phyloP scores from a whole-genome alignment of 345 rosid species.

The Hirschfeldia incana region DNA sequence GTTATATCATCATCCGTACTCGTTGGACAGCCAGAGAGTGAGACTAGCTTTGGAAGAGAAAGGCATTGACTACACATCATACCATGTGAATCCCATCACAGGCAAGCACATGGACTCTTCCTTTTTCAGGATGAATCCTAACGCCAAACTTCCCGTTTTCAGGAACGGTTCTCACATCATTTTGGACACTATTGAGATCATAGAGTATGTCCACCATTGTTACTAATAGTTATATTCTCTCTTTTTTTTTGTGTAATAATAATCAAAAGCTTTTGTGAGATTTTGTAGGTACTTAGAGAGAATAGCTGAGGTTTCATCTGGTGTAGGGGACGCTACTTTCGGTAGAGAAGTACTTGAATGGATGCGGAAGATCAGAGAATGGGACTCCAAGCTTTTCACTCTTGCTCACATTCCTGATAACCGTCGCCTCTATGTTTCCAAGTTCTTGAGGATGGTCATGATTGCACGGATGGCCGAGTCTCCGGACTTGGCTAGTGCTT shows the following conservation, averaged over 20 bases:
- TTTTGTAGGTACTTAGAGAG: slow-evolving; percentile 76
- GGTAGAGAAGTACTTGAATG: slow-evolving; percentile 62
- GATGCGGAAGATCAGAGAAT: slow-evolving; percentile 80
- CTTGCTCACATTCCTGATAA: slow-evolving; percentile 65
- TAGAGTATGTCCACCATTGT: slow-evolving; percentile 38
- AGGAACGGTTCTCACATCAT: slow-evolving; percentile 73
- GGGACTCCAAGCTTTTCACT: slow-evolving; percentile 81
- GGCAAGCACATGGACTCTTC: slow-evolving; percentile 84
- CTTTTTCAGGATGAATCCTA: slow-evolving; percentile 75
- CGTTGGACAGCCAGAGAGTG: slow-evolving; percentile 86
- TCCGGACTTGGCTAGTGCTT: slow-evolving; percentile 79
- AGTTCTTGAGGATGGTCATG: slow-evolving; percentile 71
- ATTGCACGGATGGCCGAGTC: slow-evolving; percentile 85
- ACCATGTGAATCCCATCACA: slow-evolving; percentile 76
- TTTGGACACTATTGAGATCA: slow-evolving; percentile 72
- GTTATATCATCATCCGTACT: slow-evolving; percentile 89
- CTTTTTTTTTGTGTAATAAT: slow-evolving; percentile 54
- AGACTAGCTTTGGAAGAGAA: slow-evolving; percentile 89
- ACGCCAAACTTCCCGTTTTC: slow-evolving; percentile 78
- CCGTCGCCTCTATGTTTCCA: slow-evolving; percentile 56
- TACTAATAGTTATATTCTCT: slow-evolving; percentile 42
- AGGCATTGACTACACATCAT: slow-evolving; percentile 86
- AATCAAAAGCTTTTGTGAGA: slow-evolving; percentile 27
- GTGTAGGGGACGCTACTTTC: slow-evolving; percentile 43
- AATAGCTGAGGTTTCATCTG: slow-evolving; percentile 66